Evolutionary conservation across 1,284 basidiomycete genomes (phyloP).

Genomic region (Flammula alnicola): DNA sequence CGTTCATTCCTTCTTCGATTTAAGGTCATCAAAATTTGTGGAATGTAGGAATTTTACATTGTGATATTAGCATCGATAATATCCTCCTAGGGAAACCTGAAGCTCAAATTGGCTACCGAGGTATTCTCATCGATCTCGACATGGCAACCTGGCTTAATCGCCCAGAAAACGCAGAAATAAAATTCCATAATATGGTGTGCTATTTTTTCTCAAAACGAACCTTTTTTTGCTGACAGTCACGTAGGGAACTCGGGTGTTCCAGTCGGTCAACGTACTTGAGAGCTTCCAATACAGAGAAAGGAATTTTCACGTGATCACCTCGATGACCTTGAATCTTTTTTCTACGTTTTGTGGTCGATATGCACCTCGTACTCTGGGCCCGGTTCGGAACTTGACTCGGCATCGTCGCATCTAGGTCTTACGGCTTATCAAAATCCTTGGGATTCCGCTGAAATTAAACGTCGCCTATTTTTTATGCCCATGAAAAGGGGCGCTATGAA

Average conservation of each 20-base stretch:
- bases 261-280: conserved; percentile 8
- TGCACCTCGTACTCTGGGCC: neutral
- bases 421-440: too few species aligned
- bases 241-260: conserved; percentile 1
- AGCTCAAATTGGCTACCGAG: neutral
- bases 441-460: too few species aligned
- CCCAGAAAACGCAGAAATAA: neutral
- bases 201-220: neutral
- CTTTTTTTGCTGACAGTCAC: neutral
- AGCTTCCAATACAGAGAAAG: neutral
- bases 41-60: conserved; percentile 13
- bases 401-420: too few species aligned
- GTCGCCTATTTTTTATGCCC: neutral
- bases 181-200: neutral
- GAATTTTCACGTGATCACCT: conserved; percentile 2
- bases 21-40: conserved; percentile 13
- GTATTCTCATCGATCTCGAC: conserved; percentile 19
- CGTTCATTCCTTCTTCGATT: neutral
- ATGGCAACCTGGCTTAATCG: conserved; percentile 5
- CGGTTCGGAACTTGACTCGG: neutral
- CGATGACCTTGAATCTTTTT: conserved; percentile 14
- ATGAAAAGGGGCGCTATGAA: neutral
- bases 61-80: conserved; percentile 17
- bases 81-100: conserved; percentile 10
- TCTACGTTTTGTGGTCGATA: conserved; percentile 8